phyloP scores from a whole-genome alignment of 176 grass and related monocot genomes.

The Rhynchospora breviuscula region DNA sequence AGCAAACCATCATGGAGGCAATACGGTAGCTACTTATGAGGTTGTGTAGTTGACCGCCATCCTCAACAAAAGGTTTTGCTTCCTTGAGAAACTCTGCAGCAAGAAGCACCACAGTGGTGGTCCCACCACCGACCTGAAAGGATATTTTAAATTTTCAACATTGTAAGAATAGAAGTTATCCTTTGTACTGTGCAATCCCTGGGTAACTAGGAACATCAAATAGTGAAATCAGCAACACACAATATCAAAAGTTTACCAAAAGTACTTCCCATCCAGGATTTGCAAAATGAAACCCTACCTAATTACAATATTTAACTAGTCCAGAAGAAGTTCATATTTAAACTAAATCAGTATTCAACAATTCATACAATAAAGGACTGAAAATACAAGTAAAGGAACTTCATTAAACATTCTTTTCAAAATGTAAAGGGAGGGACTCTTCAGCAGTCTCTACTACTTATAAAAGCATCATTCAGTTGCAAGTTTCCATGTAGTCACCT shows the following conservation, averaged over 20 bases:
- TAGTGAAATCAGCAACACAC: not conserved
- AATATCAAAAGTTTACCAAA: not conserved
- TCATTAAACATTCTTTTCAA: not conserved
- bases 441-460: not conserved
- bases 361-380: not conserved
- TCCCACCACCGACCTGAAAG: slow-evolving; percentile 87
- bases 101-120: slow-evolving; percentile 98
- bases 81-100: slow-evolving; percentile 88
- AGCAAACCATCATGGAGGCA: slow-evolving; percentile 50
- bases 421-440: not conserved
- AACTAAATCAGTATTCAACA: not conserved
- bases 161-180: not conserved
- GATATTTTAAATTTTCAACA: not conserved
- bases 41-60: slow-evolving; percentile 85
- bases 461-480: not conserved
- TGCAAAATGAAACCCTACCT: not conserved
- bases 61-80: slow-evolving; percentile 97
- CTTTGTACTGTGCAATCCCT: not conserved
- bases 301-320: not conserved
- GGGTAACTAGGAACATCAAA: not conserved
- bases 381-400: not conserved
- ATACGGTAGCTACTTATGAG: slow-evolving; percentile 78
- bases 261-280: not conserved
- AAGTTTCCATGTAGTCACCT: slow-evolving; percentile 30
- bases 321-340: not conserved